Conservation (phyloP, 2,329 filamentous ascomycete species). For the Xylaria sp. region DNA sequence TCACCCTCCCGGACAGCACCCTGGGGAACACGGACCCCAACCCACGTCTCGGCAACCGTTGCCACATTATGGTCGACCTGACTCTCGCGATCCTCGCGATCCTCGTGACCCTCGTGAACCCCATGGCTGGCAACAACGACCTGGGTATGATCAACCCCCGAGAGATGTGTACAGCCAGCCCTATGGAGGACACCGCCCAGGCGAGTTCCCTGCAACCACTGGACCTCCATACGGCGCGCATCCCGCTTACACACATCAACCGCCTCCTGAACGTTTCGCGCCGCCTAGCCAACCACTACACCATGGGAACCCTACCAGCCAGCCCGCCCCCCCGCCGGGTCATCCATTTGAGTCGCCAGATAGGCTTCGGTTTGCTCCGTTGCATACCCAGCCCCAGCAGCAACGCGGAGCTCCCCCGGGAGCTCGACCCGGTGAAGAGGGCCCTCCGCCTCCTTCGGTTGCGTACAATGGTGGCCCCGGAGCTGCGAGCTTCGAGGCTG, state of each 20-base stretch:
- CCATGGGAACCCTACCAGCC: conserved; percentile 40
- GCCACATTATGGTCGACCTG: conserved; percentile 48
- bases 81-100: conserved; percentile 30
- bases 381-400: conserved; percentile 37
- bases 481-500: conserved; percentile 49
- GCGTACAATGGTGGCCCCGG: conserved; percentile 54
- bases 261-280: conserved; percentile 48
- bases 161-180: conserved; percentile 51
- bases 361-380: conserved; percentile 50
- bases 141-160: conserved; percentile 49
- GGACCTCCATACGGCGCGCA: conserved; percentile 48
- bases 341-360: conserved; percentile 58
- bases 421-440: conserved; percentile 53
- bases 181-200: conserved; percentile 51
- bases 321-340: conserved; percentile 34
- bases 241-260: conserved; percentile 45
- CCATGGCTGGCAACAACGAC: conserved; percentile 34
- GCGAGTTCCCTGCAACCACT: conserved; percentile 55
- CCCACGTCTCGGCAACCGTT: conserved; percentile 42
- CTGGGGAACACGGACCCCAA: conserved; percentile 53
- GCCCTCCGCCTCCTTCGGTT: conserved; percentile 55
- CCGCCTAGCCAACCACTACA: conserved; percentile 42
- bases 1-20: conserved; percentile 51
- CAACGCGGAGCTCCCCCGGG: conserved; percentile 45
- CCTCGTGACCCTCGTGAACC: conserved; percentile 27